Evolutionary conservation across 2,329 filamentous ascomycete genomes (phyloP).

Genomic region (Aspergillus neotritici): DNA sequence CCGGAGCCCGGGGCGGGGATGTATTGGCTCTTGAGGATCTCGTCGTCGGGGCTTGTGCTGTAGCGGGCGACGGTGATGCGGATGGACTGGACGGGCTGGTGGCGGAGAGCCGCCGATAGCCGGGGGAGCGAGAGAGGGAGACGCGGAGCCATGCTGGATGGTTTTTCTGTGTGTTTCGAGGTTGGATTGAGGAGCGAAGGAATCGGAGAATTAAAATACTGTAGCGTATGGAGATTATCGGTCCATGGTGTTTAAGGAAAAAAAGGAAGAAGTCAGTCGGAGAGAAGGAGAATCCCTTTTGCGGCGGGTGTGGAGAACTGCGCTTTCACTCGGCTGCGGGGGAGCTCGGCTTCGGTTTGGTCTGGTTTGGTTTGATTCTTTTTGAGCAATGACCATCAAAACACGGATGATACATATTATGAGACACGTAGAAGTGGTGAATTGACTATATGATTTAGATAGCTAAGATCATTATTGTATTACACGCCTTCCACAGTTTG

Average conservation of each 20-base stretch:
- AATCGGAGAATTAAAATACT: constrained; percentile 1
- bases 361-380: too few relatives aligned
- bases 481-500: too few relatives aligned
- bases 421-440: too few relatives aligned
- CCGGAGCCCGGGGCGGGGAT: constrained; percentile 73
- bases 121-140: constrained; percentile 19
- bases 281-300: not conserved
- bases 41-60: constrained; percentile 30
- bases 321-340: too few relatives aligned
- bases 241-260: too few relatives aligned
- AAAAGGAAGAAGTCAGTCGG: too few relatives aligned
- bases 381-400: too few relatives aligned
- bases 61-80: constrained; percentile 30
- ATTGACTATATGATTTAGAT: too few relatives aligned
- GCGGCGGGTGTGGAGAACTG: not conserved
- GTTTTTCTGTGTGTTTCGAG: not conserved
- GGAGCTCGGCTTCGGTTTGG: constrained; percentile 3
- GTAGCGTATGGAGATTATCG: not conserved
- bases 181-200: constrained; percentile 4
- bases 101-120: constrained; percentile 5
- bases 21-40: constrained; percentile 61
- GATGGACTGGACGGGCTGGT: constrained; percentile 15
- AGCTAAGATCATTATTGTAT: too few relatives aligned
- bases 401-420: too few relatives aligned
- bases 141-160: constrained; percentile 28